These are phyloP conservation scores for Chaetoscypha palmicola DNA, from an alignment of 2,329 filamentous ascomycete species.

Conservation along the genomic window DNA sequence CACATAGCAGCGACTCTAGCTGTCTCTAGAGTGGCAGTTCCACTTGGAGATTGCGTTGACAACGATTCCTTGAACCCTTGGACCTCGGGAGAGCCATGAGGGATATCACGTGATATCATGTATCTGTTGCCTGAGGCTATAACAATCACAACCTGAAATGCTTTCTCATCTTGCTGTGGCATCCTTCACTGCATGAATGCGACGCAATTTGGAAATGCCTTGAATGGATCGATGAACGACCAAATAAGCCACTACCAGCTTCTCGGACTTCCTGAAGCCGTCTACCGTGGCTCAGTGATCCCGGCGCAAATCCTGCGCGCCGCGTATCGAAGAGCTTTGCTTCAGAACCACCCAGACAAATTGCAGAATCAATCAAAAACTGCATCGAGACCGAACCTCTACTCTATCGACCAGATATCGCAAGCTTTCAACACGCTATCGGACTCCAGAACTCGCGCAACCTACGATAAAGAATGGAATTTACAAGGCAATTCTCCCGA, in stretches of 20 bases:
- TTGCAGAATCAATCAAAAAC: slow-evolving; percentile 11
- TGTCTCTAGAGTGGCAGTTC: too few relatives aligned
- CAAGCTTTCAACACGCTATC: slow-evolving; percentile 52
- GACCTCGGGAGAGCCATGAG: too few relatives aligned
- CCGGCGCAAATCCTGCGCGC: slow-evolving; percentile 47
- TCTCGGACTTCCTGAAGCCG: slow-evolving; percentile 45
- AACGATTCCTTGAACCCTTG: too few relatives aligned
- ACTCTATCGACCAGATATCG: slow-evolving; percentile 58
- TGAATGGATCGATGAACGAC: background rate
- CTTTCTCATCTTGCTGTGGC: too few relatives aligned
- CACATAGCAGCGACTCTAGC: too few relatives aligned
- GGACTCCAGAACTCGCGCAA: slow-evolving; percentile 39
- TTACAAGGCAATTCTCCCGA: slow-evolving; percentile 19
- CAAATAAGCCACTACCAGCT: slow-evolving; percentile 58
- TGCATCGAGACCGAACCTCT: slow-evolving; percentile 24
- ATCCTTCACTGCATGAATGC: too few relatives aligned
- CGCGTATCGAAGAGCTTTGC: slow-evolving; percentile 58
- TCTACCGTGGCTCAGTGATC: slow-evolving; percentile 40
- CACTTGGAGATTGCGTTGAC: too few relatives aligned
- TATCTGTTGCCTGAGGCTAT: too few relatives aligned
- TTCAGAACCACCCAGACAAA: slow-evolving; percentile 53
- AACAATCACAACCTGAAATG: too few relatives aligned
- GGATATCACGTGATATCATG: too few relatives aligned
- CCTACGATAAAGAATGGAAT: slow-evolving; percentile 48
- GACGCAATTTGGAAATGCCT: too few relatives aligned